phyloP scores from a whole-genome alignment of 176 grass and related monocot species.

The sorghum (Sorghum bicolor) region DNA sequence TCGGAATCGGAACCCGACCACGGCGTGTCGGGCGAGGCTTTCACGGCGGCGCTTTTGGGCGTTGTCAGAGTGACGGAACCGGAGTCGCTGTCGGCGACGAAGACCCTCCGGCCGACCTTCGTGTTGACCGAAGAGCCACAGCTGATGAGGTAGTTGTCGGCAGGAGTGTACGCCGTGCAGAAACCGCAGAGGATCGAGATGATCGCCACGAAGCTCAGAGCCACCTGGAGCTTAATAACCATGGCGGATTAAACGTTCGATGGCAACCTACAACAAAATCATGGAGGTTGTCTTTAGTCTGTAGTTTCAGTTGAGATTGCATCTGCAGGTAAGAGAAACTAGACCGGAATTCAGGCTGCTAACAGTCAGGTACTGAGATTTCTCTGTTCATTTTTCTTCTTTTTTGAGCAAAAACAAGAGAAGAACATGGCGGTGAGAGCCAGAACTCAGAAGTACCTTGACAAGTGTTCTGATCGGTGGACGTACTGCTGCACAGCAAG shows the following conservation, averaged over 20 bases:
- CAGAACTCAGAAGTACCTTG: background rate
- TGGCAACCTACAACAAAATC: background rate
- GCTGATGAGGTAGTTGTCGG: slow-evolving; percentile 74
- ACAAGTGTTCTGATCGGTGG: background rate
- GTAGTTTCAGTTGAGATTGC: background rate
- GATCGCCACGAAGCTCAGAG: background rate
- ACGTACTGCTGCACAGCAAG: background rate
- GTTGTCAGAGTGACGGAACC: slow-evolving; percentile 44
- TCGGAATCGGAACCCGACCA: background rate
- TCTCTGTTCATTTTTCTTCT: too few species aligned
- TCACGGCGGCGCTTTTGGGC: slow-evolving; percentile 22
- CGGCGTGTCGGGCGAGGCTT: slow-evolving; percentile 12
- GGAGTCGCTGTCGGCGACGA: slow-evolving; percentile 38
- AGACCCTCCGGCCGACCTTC: slow-evolving; percentile 47
- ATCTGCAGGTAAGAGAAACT: too few species aligned
- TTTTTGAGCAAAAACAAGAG: too few species aligned
- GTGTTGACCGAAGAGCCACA: slow-evolving; percentile 61
- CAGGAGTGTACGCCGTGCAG: slow-evolving; percentile 29
- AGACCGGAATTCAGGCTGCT: too few species aligned
- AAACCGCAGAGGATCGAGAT: background rate
- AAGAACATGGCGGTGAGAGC: too few species aligned
- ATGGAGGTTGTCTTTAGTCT: background rate
- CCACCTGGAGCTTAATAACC: slow-evolving; percentile 26
- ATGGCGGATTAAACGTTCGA: background rate
- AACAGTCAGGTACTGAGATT: too few species aligned